Percentiles rank a stretch among this genome's conserved stretches.
Evolutionary conservation across 2,329 filamentous ascomycete species (phyloP).

Genomic region (Chalara sp.): DNA sequence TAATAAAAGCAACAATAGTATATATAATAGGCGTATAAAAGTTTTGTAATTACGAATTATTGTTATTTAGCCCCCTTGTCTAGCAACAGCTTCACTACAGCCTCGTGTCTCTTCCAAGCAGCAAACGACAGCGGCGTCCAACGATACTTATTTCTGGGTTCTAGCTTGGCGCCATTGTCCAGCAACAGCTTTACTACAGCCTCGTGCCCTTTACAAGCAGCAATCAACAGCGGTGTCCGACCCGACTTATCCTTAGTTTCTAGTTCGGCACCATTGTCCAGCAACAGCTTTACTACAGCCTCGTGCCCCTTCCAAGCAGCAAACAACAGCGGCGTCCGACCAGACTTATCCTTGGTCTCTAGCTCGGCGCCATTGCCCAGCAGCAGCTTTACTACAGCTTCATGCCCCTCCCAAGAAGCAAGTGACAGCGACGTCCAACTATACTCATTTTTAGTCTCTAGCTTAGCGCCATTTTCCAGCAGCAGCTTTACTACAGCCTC

Average conservation of each 20-base stretch:
- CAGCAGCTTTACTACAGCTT: neutral
- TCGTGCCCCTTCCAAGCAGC: constrained; percentile 21
- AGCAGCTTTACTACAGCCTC: neutral
- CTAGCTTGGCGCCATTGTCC: neutral
- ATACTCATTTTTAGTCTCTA: too few relatives aligned
- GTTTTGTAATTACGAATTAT: too few relatives aligned
- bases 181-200: neutral
- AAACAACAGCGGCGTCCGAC: neutral
- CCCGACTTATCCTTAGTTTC: neutral
- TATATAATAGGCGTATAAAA: too few relatives aligned
- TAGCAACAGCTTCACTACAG: neutral
- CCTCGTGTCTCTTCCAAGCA: neutral
- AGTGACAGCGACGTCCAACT: neutral
- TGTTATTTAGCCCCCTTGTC: too few relatives aligned
- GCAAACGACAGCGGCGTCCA: neutral
- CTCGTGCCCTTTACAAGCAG: neutral
- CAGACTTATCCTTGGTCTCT: neutral
- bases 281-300: neutral
- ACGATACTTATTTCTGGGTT: too few relatives aligned
- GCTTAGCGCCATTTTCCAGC: neutral
- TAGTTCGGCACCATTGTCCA: neutral
- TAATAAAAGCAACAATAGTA: too few relatives aligned
- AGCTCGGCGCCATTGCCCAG: too few relatives aligned
- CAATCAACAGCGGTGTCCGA: neutral
- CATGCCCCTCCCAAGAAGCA: neutral